Conservation (phyloP, 2,329 filamentous ascomycete genomes). For the Hymenoscyphus fructigenus region DNA sequence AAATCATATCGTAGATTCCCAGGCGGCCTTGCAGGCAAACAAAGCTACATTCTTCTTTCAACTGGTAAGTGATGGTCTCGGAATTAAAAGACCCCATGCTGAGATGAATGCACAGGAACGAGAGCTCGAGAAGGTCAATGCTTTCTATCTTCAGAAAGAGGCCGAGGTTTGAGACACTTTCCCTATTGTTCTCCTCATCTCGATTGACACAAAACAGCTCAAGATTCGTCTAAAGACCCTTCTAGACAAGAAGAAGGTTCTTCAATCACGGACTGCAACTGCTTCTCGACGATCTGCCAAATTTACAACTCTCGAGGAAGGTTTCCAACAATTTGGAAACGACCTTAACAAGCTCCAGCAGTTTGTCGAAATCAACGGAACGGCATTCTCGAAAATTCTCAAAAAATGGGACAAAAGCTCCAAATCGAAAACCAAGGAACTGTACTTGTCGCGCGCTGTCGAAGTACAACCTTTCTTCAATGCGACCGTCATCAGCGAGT, state of each 20-base stretch:
- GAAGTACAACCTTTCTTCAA: slow-evolving; percentile 99
- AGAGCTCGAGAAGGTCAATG: slow-evolving; percentile 97
- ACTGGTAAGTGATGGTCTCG: slow-evolving; percentile 59
- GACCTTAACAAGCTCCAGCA: slow-evolving; percentile 97
- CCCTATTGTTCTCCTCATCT: slow-evolving; percentile 1
- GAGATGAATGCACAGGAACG: slow-evolving; percentile 68
- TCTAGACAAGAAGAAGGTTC: slow-evolving; percentile 89
- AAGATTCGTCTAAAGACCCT: slow-evolving; percentile 90
- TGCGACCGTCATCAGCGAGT: slow-evolving; percentile 90
- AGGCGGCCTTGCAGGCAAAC: slow-evolving; percentile 89
- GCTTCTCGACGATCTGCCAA: slow-evolving; percentile 86
- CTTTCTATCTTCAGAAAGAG: slow-evolving; percentile 96
- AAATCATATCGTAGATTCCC: slow-evolving; percentile 64
- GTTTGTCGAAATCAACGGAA: slow-evolving; percentile 97
- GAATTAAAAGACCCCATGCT: slow-evolving; percentile 37
- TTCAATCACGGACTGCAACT: slow-evolving; percentile 75
- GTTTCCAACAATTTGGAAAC: slow-evolving; percentile 94
- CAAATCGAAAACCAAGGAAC: slow-evolving; percentile 96
- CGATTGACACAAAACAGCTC: slow-evolving; percentile 56
- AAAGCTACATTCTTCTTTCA: slow-evolving; percentile 99
- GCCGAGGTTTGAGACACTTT: slow-evolving; percentile 68
- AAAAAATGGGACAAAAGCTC: slow-evolving; percentile 99
- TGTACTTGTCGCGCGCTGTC: slow-evolving; percentile 92
- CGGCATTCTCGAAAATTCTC: slow-evolving; percentile 95
- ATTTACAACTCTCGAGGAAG: slow-evolving; percentile 93